Conservation (phyloP, 495 filamentous ascomycete species). For the Penicillium alfredii region DNA sequence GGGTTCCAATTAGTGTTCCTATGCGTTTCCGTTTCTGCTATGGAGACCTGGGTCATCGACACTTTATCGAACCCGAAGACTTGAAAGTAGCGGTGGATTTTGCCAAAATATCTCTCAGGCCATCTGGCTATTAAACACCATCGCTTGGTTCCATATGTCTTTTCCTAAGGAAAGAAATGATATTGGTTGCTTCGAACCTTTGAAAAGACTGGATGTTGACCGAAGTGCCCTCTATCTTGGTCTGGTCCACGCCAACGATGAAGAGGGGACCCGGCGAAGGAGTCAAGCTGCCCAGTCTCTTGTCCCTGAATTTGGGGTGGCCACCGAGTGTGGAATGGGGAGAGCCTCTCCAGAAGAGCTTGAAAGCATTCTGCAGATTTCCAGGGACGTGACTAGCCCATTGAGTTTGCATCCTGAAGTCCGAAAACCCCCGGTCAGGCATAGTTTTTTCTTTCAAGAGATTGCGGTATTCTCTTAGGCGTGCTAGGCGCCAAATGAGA, state of each 20-base stretch:
- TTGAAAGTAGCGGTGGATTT: slow-evolving; percentile 23
- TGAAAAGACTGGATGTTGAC: slow-evolving; percentile 25
- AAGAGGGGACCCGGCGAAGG: slow-evolving; percentile 30
- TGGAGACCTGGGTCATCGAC: slow-evolving; percentile 35
- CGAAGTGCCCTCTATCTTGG: slow-evolving; percentile 42
- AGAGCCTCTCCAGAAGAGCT: slow-evolving; percentile 34
- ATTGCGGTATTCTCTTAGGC: too few relatives aligned
- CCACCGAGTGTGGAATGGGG: slow-evolving; percentile 41
- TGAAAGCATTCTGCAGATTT: slow-evolving; percentile 20
- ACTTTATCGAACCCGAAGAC: slow-evolving; percentile 38
- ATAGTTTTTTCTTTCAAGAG: too few relatives aligned
- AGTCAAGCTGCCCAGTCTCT: slow-evolving; percentile 27
- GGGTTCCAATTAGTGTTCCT: slow-evolving; percentile 27
- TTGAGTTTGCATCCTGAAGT: too few relatives aligned
- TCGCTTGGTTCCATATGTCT: slow-evolving; percentile 38
- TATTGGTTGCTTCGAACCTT: slow-evolving; percentile 22
- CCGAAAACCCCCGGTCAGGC: too few relatives aligned
- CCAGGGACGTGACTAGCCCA: slow-evolving; percentile 1
- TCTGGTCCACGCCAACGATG: slow-evolving; percentile 35
- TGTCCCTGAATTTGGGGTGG: slow-evolving; percentile 27
- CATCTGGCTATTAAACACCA: too few relatives aligned
- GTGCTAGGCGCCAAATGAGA: too few relatives aligned
- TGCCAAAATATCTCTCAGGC: too few relatives aligned
- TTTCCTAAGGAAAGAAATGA: slow-evolving; percentile 35
- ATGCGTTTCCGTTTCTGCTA: slow-evolving; percentile 44